These are phyloP conservation scores for Meyerozyma guilliermondii DNA, from an alignment of 1,139 yeast species.

Conservation along the genomic window DNA sequence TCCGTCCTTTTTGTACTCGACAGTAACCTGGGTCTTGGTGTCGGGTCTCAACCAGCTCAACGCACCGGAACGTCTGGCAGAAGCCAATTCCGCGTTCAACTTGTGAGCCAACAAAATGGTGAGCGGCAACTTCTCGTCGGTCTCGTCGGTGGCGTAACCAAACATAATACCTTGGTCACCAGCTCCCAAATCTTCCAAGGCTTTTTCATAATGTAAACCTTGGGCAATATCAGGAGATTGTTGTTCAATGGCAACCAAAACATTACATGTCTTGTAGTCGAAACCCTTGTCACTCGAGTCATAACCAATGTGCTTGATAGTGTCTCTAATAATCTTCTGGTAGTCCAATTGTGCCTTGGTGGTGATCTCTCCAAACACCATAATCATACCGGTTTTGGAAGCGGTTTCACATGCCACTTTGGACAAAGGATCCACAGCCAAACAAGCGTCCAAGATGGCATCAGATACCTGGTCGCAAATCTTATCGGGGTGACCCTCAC, in stretches of 20 bases:
- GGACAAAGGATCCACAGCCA: constrained; percentile 91
- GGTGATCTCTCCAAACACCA: constrained; percentile 99
- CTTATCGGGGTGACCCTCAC: constrained; percentile 99
- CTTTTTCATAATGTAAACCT: constrained; percentile 96
- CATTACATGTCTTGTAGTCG: constrained; percentile 99
- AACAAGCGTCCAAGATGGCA: constrained; percentile 97
- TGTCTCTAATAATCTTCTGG: constrained; percentile 96
- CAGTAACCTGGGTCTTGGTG: constrained; percentile 98
- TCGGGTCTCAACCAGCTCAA: constrained; percentile 98
- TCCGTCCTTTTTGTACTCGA: constrained; percentile 87
- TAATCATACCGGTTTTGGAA: constrained; percentile 97
- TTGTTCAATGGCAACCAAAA: constrained; percentile 97
- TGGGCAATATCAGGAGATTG: constrained; percentile 99
- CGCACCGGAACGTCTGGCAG: constrained; percentile 94
- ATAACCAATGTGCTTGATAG: constrained; percentile 97
- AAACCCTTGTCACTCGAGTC: constrained; percentile 95
- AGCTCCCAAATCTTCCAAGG: constrained; percentile 97
- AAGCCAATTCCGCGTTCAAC: constrained; percentile 94
- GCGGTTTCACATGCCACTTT: constrained; percentile 99
- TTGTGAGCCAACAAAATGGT: constrained; percentile 93
- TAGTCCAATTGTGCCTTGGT: constrained; percentile 92
- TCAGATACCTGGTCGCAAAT: constrained; percentile 99
- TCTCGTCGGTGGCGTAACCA: constrained; percentile 99
- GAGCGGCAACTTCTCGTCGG: constrained; percentile 95
- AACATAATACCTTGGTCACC: constrained; percentile 99